Base-by-base conservation (phyloP, 2,329 filamentous ascomycete genomes). In the Dothidotthia symphoricarpi region DNA sequence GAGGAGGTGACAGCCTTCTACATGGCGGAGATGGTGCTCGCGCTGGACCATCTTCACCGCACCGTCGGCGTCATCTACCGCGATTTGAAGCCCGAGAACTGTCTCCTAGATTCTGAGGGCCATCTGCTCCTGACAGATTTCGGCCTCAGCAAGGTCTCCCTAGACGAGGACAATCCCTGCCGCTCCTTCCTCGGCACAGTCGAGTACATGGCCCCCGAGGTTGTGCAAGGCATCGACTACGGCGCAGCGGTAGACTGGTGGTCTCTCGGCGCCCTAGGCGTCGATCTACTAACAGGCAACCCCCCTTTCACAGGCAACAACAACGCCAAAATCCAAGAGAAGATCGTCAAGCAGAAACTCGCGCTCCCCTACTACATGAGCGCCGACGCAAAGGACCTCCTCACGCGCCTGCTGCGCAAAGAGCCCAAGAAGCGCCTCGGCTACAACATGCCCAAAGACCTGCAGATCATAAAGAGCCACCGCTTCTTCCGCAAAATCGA, bases 151-250 rank as follows among this genome's bases (percentile, higher is more conserved):
- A 98, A 98, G 69, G 93, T 97, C 22, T 84, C 90, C 1, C 78
- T 93, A 12, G 83, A 89, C 41, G 82, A 80, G 37, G 77, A 79
- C 38, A 76, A 76, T 49, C 76, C 75, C 22, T 96, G 91, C 75
- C 88, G 89, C 69, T 95, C 88, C 28, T 85, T 96, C 51, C 81
- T 96, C 8, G 93, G 93, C 34, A 98, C 93, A 0, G 85, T 96
- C 41, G 93, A 97, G 66, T 98, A 98, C 76, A 98, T 98, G 93
- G 94, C 93, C 0, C 93, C 93, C 1, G 93, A 98, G 69, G 86
- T 98, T 34, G 82, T 98, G 44, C 79, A 83, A 46, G 90, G 89
- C 45, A 83, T 86, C 50, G 83, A 87, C 51, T 98, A 98, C 66
- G 90, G 91, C 59, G 91, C 90, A 67, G 84, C 89, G 1, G 94